Evolutionary conservation across 352 stramenopile genomes (phyloP).

Genomic region (Pythium dissotocum): DNA sequence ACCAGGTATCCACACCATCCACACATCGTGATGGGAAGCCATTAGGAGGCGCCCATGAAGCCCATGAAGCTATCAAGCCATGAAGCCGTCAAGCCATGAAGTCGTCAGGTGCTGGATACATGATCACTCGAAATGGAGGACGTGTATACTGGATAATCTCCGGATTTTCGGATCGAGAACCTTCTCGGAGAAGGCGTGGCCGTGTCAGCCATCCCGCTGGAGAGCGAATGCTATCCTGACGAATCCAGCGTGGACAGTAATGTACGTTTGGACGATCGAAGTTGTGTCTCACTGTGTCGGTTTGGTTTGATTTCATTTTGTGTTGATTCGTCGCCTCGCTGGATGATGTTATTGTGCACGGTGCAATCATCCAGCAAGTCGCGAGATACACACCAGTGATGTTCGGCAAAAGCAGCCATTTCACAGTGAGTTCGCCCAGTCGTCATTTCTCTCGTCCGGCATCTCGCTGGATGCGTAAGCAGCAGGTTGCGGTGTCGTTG

Average conservation of each 20-base stretch:
- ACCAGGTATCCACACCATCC: no score
- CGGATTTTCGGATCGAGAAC: no score
- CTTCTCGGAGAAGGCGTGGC: no score
- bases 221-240: no score
- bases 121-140: no score
- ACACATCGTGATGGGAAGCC: neutral
- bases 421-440: constrained; percentile 1
- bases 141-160: no score
- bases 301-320: neutral
- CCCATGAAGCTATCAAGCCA: neutral
- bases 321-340: neutral
- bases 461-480: constrained; percentile 3
- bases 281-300: neutral
- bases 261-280: neutral
- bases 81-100: no score
- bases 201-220: no score
- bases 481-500: neutral
- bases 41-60: neutral
- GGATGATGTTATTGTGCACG: neutral
- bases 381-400: neutral
- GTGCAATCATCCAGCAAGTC: neutral
- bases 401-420: neutral
- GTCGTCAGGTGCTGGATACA: neutral
- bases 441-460: neutral
- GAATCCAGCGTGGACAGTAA: no score